A percentile compares a stretch with the other conserved stretches of the same genome.
phyloP scores from a whole-genome alignment of 306 rosid genomes.

The Cucurbita pepo region DNA sequence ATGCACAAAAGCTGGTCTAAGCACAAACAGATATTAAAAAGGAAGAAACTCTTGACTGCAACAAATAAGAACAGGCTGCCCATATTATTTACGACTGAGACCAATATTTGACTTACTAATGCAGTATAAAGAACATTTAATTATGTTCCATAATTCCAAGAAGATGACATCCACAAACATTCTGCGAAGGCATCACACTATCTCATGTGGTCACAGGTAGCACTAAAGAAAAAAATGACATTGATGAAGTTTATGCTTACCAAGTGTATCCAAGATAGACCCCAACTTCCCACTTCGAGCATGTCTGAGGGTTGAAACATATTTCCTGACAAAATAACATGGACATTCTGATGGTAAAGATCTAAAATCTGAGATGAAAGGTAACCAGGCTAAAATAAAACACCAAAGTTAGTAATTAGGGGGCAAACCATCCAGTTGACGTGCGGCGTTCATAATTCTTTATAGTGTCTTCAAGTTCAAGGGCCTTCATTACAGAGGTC shows the following conservation, averaged over 20 bases:
- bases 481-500: constrained; percentile 70
- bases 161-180: background rate
- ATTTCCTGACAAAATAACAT: constrained; percentile 55
- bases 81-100: background rate
- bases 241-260: constrained; percentile 15
- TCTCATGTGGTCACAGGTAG: background rate
- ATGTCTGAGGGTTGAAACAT: constrained; percentile 60
- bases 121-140: background rate
- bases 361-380: background rate
- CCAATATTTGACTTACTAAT: background rate
- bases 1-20: too few species aligned
- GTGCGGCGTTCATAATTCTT: constrained; percentile 60
- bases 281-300: constrained; percentile 52
- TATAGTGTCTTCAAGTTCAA: constrained; percentile 67
- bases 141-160: background rate
- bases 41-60: background rate
- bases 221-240: background rate
- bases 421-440: constrained; percentile 83
- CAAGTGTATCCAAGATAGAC: constrained; percentile 42
- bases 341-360: constrained; percentile 2
- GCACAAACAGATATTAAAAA: background rate
- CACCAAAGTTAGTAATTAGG: constrained; percentile 4
- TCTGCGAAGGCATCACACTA: background rate
- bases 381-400: background rate
- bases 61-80: background rate